phyloP scores from a whole-genome alignment of 345 rosid species.

The Brassica carinata region DNA sequence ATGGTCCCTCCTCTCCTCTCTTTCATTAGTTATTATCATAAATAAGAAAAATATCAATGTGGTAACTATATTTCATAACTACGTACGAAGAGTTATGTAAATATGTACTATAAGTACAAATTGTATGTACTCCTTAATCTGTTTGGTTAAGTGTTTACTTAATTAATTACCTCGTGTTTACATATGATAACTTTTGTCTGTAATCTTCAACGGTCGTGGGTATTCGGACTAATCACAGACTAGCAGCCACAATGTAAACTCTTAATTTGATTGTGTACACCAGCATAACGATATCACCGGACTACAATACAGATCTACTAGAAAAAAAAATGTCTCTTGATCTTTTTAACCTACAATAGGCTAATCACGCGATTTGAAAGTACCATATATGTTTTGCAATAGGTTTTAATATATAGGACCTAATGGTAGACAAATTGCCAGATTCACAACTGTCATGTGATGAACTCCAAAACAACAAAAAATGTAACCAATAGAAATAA shows the following conservation, averaged over 20 bases:
- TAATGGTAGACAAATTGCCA: constrained; percentile 12
- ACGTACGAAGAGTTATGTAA: constrained; percentile 34
- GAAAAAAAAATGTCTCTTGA: not conserved
- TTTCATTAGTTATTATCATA: not conserved
- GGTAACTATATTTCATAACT: constrained; percentile 23
- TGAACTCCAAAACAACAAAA: constrained; percentile 7
- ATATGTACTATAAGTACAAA: constrained; percentile 38
- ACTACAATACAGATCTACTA: not conserved
- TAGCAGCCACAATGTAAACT: constrained; percentile 7
- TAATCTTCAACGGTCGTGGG: not conserved
- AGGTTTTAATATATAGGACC: not conserved
- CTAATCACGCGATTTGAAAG: constrained; percentile 12
- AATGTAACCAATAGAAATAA: not conserved
- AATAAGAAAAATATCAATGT: constrained; percentile 24
- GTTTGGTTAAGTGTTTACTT: not conserved
- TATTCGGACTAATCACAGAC: not conserved
- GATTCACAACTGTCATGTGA: constrained; percentile 35
- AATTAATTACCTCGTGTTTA: not conserved
- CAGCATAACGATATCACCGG: not conserved
- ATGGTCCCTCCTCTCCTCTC: constrained; percentile 52
- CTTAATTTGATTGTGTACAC: not conserved
- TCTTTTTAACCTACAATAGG: not conserved
- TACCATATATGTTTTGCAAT: not conserved
- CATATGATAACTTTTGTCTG: not conserved
- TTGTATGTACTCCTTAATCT: constrained; percentile 24